Conservation (phyloP, 2,329 filamentous ascomycete genomes). For the Macroventuria anomochaeta region DNA sequence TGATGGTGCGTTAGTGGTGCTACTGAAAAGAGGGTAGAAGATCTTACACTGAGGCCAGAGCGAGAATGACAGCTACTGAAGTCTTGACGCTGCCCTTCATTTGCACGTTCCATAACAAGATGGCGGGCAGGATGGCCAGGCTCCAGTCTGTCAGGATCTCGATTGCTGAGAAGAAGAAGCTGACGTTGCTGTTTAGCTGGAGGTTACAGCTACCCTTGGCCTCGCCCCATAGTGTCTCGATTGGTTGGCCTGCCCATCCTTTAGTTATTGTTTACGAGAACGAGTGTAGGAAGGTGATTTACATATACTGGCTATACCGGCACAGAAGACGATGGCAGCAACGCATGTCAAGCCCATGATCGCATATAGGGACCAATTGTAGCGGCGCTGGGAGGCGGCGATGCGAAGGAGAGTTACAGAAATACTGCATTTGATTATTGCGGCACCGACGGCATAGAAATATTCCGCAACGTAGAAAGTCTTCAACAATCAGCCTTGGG, state of each 20-base stretch:
- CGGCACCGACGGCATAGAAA: conserved; percentile 29
- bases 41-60: conserved; percentile 51
- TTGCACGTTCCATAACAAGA: conserved; percentile 33
- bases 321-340: conserved; percentile 26
- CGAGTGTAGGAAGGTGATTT: background rate
- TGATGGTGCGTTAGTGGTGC: conserved; percentile 20
- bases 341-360: conserved; percentile 23
- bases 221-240: conserved; percentile 30
- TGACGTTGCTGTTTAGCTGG: conserved; percentile 29
- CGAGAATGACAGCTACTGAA: conserved; percentile 51
- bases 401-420: conserved; percentile 30
- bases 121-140: conserved; percentile 27
- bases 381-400: conserved; percentile 16
- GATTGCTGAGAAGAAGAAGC: conserved; percentile 30
- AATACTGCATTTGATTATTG: conserved; percentile 31
- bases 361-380: conserved; percentile 18
- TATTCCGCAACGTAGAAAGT: conserved; percentile 31
- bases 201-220: conserved; percentile 29
- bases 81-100: conserved; percentile 49
- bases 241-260: conserved; percentile 21
- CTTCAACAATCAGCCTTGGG: conserved; percentile 3
- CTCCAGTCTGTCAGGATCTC: conserved; percentile 30
- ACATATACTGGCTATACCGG: conserved; percentile 33
- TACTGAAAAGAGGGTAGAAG: conserved; percentile 1
- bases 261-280: background rate